Percentiles rank a stretch among this genome's conserved stretches.
These are phyloP conservation scores for Xanthoconium stramineum DNA, from an alignment of 768 basidiomycete genomes.

Conservation along the genomic window DNA sequence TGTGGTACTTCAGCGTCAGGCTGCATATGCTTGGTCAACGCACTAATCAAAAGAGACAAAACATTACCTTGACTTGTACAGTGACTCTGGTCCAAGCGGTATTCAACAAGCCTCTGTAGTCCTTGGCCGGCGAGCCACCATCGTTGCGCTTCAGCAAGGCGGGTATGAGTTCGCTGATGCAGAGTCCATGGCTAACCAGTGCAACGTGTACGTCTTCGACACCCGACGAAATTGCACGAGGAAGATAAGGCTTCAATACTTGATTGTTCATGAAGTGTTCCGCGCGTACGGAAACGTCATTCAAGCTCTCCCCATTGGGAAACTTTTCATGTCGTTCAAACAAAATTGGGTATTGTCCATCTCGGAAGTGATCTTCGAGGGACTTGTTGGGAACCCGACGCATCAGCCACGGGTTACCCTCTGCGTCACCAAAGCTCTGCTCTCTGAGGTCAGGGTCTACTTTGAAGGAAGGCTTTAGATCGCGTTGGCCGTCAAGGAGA, in stretches of 20 bases:
- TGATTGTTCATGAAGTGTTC: conserved; percentile 47
- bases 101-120: conserved; percentile 55
- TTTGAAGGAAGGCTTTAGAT: conserved; percentile 45
- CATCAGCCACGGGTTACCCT: conserved; percentile 51
- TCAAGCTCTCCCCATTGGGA: conserved; percentile 68
- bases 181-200: conserved; percentile 73
- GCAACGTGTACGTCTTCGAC: conserved; percentile 50
- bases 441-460: conserved; percentile 58
- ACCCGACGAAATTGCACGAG: conserved; percentile 38
- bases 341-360: conserved; percentile 52
- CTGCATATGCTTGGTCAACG: conserved; percentile 22
- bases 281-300: conserved; percentile 61
- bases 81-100: conserved; percentile 66
- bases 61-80: conserved; percentile 45
- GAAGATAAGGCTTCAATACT: conserved; percentile 52
- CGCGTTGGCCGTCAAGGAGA: conserved; percentile 46
- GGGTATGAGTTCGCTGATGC: conserved; percentile 57
- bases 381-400: conserved; percentile 27
- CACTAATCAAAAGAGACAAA: not conserved
- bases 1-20: conserved; percentile 24
- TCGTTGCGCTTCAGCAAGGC: conserved; percentile 45
- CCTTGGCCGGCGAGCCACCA: conserved; percentile 24
- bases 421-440: conserved; percentile 67
- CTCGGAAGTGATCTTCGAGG: conserved; percentile 46
- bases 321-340: conserved; percentile 48